Percentiles rank a stretch among this genome's conserved stretches.
Conservation (phyloP, 257 asterid genomes). For the Solanum medicagineum region DNA sequence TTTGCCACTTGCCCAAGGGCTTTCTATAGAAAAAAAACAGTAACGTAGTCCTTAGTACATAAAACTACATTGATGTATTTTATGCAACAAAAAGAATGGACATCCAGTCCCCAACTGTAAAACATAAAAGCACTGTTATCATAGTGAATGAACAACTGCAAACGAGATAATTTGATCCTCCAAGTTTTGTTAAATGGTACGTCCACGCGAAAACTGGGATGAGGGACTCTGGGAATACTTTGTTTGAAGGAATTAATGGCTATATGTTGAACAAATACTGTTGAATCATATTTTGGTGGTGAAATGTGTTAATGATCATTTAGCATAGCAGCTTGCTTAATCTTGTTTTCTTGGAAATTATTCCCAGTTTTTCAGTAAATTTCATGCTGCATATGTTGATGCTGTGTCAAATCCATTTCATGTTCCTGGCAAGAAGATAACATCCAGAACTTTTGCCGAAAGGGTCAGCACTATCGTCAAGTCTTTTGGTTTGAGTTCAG, state of each 20-base stretch:
- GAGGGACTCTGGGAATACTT: background rate
- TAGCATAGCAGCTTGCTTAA: constrained; percentile 1
- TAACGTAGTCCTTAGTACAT: background rate
- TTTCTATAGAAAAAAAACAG: background rate
- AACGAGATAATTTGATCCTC: background rate
- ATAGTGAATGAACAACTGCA: background rate
- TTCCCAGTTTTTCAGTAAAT: constrained; percentile 73
- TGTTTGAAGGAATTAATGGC: background rate
- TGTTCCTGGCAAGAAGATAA: constrained; percentile 88
- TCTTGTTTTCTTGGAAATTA: constrained; percentile 9
- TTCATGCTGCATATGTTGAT: constrained; percentile 89
- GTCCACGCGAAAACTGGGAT: background rate
- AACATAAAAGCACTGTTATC: background rate
- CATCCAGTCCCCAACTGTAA: background rate
- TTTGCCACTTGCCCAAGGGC: background rate
- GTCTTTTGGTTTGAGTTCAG: constrained; percentile 66
- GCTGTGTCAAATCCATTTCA: constrained; percentile 98
- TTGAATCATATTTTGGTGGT: background rate
- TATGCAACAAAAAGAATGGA: background rate
- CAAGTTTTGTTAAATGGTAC: background rate
- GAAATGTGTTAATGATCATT: background rate
- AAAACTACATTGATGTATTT: background rate
- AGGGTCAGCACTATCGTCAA: constrained; percentile 73
- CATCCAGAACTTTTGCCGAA: constrained; percentile 69
- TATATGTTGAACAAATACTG: background rate